Evolutionary conservation across 371 early-diverging fungal species (phyloP), one percentile per base, ranked within the genome.

Genomic region (Mucor irregularis): DNA sequence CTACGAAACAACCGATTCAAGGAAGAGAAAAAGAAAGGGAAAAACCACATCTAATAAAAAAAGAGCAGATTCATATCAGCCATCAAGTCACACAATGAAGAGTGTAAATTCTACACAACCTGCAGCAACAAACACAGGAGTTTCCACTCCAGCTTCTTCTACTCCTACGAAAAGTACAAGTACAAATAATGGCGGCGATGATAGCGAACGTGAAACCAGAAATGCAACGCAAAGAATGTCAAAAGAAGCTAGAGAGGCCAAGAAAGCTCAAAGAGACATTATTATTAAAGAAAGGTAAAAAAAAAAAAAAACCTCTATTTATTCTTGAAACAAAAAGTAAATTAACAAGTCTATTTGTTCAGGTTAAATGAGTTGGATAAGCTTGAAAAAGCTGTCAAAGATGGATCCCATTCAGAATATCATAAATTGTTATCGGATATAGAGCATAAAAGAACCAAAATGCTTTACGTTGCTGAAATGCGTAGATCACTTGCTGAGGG

Each of bases 361-460:
- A 69, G 69, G 49, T 53, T 69, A 24, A 39, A 45, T 37, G 62
- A 69, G 49, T 50, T 69, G 26, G 69, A 69, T 21, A 56, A 59
- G 40, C 58, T 66, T 48, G 66, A 66, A 46, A 46, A 59, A 29
- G 58, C 66, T 30, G 62, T 69, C 44, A 66, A 56, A 40, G 60
- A 66, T 40, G 66, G 66, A 28, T 55, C 66, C 6, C 69, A 69
- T 49, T 37, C 56, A 8, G 62, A 69, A 53, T 69, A 69, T 49
- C 62, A 62, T 11, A 58, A 50, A 29, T 37, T 66, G 33, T 40
- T 69, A 7, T 42, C 38, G 5, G 56, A 66, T 30, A 69, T 69
- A 34, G 62, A 69, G 29, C 21, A 48, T 11, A 69, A 65, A 17
- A 34, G 56, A 46, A 47, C 40, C 9, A 61, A 56, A 33, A 69